A percentile compares a stretch with the other conserved stretches of the same genome.
Conservation (phyloP, 1,284 basidiomycete species). For the Ustilago sp. region DNA sequence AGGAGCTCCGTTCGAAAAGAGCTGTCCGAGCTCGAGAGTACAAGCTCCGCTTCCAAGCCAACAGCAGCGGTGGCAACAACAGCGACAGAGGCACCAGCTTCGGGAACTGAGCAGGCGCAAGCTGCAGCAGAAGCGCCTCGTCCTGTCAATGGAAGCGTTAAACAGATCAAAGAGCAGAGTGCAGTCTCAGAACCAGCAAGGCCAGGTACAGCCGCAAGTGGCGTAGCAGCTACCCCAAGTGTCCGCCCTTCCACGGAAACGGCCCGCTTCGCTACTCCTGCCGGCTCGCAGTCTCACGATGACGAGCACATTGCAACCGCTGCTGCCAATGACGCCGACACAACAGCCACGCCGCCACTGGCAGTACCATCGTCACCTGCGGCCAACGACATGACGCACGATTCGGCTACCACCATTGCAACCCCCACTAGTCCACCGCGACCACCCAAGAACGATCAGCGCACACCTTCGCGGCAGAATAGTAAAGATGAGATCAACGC, state of each 20-base stretch:
- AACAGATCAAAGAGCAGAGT: constrained; percentile 41
- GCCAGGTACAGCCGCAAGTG: constrained; percentile 3
- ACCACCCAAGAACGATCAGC: constrained; percentile 39
- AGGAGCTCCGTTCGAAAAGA: constrained; percentile 42
- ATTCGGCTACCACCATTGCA: constrained; percentile 12
- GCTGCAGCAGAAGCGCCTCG: neutral
- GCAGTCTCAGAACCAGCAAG: neutral
- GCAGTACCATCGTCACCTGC: constrained; percentile 3
- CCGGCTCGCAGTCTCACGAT: constrained; percentile 22
- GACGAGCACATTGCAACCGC: neutral
- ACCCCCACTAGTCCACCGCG: constrained; percentile 30
- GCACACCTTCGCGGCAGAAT: constrained; percentile 45
- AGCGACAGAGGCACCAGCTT: neutral
- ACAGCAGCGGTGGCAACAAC: neutral
- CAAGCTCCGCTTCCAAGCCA: neutral
- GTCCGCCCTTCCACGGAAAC: constrained; percentile 35
- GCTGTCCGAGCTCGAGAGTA: constrained; percentile 10
- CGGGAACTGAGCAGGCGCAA: neutral
- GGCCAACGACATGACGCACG: constrained; percentile 8
- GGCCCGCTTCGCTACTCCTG: constrained; percentile 23
- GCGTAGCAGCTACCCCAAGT: constrained; percentile 14
- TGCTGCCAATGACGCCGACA: constrained; percentile 6
- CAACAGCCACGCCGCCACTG: neutral
- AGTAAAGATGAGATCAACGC: constrained; percentile 32
- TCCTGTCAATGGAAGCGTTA: constrained; percentile 27